Evolutionary conservation across 306 rosid species (phyloP), one percentile per base, ranked within the genome.

Genomic region (Styphnolobium japonicum): DNA sequence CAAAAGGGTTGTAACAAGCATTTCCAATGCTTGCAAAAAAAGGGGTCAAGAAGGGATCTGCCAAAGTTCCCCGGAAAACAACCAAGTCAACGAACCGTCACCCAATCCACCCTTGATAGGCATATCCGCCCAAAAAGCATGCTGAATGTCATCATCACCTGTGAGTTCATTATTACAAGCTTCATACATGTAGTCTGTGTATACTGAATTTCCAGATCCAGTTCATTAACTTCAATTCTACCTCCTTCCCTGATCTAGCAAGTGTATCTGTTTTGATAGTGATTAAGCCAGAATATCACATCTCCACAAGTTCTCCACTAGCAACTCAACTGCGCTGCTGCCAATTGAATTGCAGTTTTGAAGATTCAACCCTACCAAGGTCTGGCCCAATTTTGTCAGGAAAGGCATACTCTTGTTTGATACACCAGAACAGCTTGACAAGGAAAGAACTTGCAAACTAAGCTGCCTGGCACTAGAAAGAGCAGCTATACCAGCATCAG

Each of bases 301-400:
- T 85, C 91, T 88, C 98, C 98, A 93, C 84, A 93, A 80, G 73
- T 81, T 87, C 87, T 88, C 97, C 62, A 87, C 64, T 3, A 96
- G 93, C 48, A 73, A 79, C 79, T 89, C 96, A 46, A 87, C 69
- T 67, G 89, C 73, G 72, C 80, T 78, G 82, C 81, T 74, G 82
- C 88, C 80, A 67, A 96, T 85, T 52, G 93, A 85, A 57, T 77
- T 87, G 88, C 98, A 95, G 42, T 85, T 79, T 71, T 90, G 89
- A 71, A 95, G 87, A 77, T 95, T 95, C 91, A 95, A 84, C 2
- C 99, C 99, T 67, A 89, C 71, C 55, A 95, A 81, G 19, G 85
- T 84, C 73, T 85, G 64, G 39, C 99, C 99, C 85, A 95, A 76
- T 74, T 71, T 86, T 52, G 85, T 86, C 80, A 95, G 85, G 77